Conservation (phyloP, 768 basidiomycete species). For the Xerocomellus chrysenteron region DNA sequence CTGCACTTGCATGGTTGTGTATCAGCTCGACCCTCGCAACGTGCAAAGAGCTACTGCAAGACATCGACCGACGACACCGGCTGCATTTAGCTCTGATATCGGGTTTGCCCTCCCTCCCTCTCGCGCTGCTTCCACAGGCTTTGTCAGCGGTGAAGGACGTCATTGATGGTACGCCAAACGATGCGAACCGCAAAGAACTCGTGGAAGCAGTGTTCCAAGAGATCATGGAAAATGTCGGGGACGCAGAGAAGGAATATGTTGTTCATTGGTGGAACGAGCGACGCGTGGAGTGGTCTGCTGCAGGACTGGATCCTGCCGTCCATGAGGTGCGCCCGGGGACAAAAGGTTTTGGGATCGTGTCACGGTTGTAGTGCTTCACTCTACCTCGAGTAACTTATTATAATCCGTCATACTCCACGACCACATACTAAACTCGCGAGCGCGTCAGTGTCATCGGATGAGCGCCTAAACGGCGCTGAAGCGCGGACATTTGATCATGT, state of each 20-base stretch:
- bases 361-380: conserved; percentile 14
- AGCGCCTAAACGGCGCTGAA: no score
- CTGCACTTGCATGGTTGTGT: conserved; percentile 67
- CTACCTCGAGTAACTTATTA: neutral
- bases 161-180: conserved; percentile 32
- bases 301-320: neutral
- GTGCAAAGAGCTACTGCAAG: conserved; percentile 34
- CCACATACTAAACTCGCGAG: no score
- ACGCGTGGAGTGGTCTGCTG: conserved; percentile 21
- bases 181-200: conserved; percentile 42
- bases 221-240: conserved; percentile 62
- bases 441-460: no score
- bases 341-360: neutral
- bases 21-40: conserved; percentile 53
- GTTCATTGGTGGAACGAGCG: conserved; percentile 75
- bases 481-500: no score
- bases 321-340: neutral
- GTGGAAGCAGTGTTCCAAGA: conserved; percentile 60
- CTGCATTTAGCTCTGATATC: conserved; percentile 67
- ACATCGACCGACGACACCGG: conserved; percentile 42
- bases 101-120: conserved; percentile 60
- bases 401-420: no score
- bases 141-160: conserved; percentile 47
- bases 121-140: conserved; percentile 51
- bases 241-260: conserved; percentile 63